Conservation (phyloP, 1,139 yeast species). For the Nadsonia commutata region DNA sequence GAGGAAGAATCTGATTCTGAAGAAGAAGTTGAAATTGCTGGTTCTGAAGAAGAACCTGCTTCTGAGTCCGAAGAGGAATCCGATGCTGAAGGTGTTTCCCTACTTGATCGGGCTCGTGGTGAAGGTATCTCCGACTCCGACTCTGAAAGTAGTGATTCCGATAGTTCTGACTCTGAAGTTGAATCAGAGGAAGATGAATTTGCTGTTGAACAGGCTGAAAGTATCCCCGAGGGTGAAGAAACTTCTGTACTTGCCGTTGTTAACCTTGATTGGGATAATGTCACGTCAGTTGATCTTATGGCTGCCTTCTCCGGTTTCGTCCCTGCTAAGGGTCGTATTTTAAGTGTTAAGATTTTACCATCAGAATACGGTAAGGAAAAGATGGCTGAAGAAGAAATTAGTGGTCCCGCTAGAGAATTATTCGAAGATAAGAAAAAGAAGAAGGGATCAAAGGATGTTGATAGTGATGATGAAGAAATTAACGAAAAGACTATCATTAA, state of each 20-base stretch:
- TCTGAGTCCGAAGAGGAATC: slow-evolving; percentile 12
- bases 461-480: slow-evolving; percentile 21
- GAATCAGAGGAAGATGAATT: slow-evolving; percentile 40
- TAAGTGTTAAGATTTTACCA: slow-evolving; percentile 66
- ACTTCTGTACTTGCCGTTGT: slow-evolving; percentile 75
- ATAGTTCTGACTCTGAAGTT: slow-evolving; percentile 25
- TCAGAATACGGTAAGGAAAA: slow-evolving; percentile 90
- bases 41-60: slow-evolving; percentile 15
- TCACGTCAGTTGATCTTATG: slow-evolving; percentile 73
- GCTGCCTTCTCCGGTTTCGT: slow-evolving; percentile 82
- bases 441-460: slow-evolving; percentile 17
- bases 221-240: slow-evolving; percentile 79
- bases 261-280: slow-evolving; percentile 94
- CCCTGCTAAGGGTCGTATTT: slow-evolving; percentile 59
- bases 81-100: slow-evolving; percentile 9
- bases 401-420: slow-evolving; percentile 85
- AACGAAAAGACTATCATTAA: slow-evolving; percentile 18
- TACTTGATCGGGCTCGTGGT: slow-evolving; percentile 60
- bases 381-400: slow-evolving; percentile 77
- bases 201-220: slow-evolving; percentile 13
- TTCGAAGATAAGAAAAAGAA: slow-evolving; percentile 34
- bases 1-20: slow-evolving; percentile 14
- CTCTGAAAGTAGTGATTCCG: slow-evolving; percentile 22
- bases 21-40: slow-evolving; percentile 14
- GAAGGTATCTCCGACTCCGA: slow-evolving; percentile 36